A percentile compares a stretch with the other conserved stretches of the same genome.
These are phyloP conservation scores for Ceratocystis destructans DNA, from an alignment of 2,329 filamentous ascomycete species.

Conservation along the genomic window DNA sequence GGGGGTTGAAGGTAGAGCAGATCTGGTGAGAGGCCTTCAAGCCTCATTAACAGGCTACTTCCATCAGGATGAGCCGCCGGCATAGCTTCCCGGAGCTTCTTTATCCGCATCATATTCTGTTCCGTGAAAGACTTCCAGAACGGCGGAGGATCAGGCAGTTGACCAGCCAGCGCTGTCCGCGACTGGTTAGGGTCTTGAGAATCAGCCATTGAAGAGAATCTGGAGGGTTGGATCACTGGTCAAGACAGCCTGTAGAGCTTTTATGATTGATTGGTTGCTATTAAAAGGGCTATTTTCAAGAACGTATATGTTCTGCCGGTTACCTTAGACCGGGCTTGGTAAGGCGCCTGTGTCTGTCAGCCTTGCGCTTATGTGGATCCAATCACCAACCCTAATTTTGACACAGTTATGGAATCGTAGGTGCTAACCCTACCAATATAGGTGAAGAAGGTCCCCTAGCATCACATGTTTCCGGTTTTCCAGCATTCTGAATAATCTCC, in stretches of 20 bases:
- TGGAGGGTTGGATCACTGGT: background rate
- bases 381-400: too few species aligned
- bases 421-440: too few species aligned
- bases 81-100: slow-evolving; percentile 29
- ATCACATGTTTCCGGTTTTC: too few species aligned
- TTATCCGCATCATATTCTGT: slow-evolving; percentile 50
- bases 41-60: background rate
- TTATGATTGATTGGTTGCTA: too few species aligned
- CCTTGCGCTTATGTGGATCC: too few species aligned
- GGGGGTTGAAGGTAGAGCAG: slow-evolving; percentile 72
- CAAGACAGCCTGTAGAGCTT: background rate
- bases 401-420: too few species aligned
- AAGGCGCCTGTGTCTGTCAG: too few species aligned
- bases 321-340: too few species aligned
- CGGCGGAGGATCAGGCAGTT: slow-evolving; percentile 74
- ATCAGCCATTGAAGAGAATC: slow-evolving; percentile 40
- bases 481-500: too few species aligned
- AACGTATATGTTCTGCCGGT: too few species aligned
- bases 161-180: slow-evolving; percentile 39
- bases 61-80: background rate
- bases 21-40: slow-evolving; percentile 47
- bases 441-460: too few species aligned
- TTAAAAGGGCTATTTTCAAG: too few species aligned
- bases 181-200: slow-evolving; percentile 31
- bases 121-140: slow-evolving; percentile 83